Conservation (phyloP, 2,329 filamentous ascomycete species). For the Epichloe aotearoae region DNA sequence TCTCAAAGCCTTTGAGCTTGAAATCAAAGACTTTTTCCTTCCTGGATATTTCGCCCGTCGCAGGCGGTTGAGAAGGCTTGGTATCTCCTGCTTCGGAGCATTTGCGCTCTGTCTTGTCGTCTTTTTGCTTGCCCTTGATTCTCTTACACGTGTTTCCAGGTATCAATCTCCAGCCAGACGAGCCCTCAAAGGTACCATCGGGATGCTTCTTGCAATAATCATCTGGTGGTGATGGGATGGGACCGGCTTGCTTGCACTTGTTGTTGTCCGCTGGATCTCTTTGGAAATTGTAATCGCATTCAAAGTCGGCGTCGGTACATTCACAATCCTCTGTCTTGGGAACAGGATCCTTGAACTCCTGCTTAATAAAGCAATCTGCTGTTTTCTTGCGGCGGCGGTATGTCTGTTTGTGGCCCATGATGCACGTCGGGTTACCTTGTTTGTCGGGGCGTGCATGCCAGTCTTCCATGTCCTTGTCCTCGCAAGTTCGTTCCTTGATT, state of each 20-base stretch:
- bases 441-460: conserved; percentile 79
- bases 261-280: conserved; percentile 49
- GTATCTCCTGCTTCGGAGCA: conserved; percentile 49
- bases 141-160: conserved; percentile 65
- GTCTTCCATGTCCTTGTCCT: conserved; percentile 64
- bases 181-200: conserved; percentile 65
- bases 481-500: conserved; percentile 69
- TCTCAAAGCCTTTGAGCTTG: conserved; percentile 35
- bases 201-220: conserved; percentile 55
- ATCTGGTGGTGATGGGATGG: conserved; percentile 56
- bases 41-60: conserved; percentile 52
- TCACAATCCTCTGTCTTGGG: conserved; percentile 62
- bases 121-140: conserved; percentile 48
- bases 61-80: conserved; percentile 32
- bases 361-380: conserved; percentile 77
- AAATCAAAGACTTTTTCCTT: conserved; percentile 51
- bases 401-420: conserved; percentile 93
- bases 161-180: conserved; percentile 84
- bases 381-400: conserved; percentile 76
- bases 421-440: conserved; percentile 68
- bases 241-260: conserved; percentile 50
- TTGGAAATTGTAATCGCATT: conserved; percentile 90
- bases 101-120: conserved; percentile 58
- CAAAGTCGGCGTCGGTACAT: conserved; percentile 75
- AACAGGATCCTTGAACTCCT: conserved; percentile 68